Evolutionary conservation across 2,329 filamentous ascomycete genomes (phyloP), one percentile per base, ranked within the genome.

Genomic region (Fusarium sp.): DNA sequence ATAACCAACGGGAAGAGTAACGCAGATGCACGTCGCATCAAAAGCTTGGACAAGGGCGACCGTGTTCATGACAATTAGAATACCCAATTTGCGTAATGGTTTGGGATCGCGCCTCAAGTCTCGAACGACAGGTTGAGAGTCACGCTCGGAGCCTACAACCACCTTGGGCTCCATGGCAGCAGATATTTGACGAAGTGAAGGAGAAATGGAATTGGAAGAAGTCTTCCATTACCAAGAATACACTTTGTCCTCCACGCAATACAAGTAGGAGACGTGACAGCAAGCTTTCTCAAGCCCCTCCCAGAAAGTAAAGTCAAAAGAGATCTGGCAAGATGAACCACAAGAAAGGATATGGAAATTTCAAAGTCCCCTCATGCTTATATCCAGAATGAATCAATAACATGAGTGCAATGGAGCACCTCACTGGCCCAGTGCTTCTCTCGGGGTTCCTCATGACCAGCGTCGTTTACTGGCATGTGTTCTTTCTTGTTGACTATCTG

Each of bases 21-120:
- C 70, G 15, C 63, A 68, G 26, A 73, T 71, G 29, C 69, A 73
- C 2, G 70, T 73, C 7, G 68, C 63, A 34, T 73, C 68, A 28
- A 73, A 73, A 3, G 70, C 65, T 28, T 71, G 63, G 5, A 61
- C 48, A 22, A 71, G 53, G 5, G 61, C 53, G 34, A 72, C 58
- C 1, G 64, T 45, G 29, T 65, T 68, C 40, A 72, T 53, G 11
- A 71, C 47, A 9, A 65, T 1, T 11, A 70, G 44, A 9, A 72
- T 69, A 12, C 52, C 45, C 10, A 65, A 2, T 13, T 63, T 71
- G 12, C 58, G 39, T 15, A 38, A 48, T 10, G 36, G 40, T 1
- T 15, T 42, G 25, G 32, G 40, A 1, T 15, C 40, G 25, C n/a
- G 53, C 7, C 41, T 15, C 42, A 15, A 13, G 22, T 29, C 48